Conservation (phyloP, 2,329 filamentous ascomycete species). For the Nannizzia gypsea region DNA sequence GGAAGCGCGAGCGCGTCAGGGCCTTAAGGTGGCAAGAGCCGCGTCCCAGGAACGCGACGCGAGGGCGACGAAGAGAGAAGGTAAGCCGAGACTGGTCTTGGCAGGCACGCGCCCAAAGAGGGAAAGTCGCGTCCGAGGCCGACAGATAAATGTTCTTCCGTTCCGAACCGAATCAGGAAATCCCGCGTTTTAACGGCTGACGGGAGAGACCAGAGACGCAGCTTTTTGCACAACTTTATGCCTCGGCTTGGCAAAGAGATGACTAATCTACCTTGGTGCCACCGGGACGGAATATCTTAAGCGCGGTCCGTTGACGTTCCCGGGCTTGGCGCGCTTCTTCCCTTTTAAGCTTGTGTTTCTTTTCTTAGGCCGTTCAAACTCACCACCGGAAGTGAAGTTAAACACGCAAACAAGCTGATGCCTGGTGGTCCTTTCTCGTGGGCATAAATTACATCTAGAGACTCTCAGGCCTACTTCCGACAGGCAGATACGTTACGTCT, state of each 20-base stretch:
- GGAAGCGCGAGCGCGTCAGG: not conserved
- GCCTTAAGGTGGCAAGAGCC: slow-evolving; percentile 13
- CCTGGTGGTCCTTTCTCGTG: not conserved
- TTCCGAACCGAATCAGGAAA: not conserved
- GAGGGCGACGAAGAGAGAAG: slow-evolving; percentile 8
- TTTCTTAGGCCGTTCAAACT: not conserved
- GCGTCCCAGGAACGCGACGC: slow-evolving; percentile 13
- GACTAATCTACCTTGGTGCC: not conserved
- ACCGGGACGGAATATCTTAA: not conserved
- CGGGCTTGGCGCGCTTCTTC: not conserved
- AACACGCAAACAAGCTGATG: not conserved
- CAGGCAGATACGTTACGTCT: not conserved
- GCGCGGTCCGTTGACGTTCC: not conserved
- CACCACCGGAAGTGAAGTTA: not conserved
- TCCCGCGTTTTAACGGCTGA: not conserved
- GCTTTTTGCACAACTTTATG: not conserved
- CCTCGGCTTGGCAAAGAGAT: not conserved
- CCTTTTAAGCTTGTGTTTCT: not conserved
- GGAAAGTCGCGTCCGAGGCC: not conserved
- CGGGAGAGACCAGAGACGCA: not conserved
- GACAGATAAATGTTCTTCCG: not conserved
- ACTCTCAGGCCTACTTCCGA: not conserved
- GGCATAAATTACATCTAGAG: not conserved
- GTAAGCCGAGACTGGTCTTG: slow-evolving; percentile 2
- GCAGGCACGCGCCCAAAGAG: slow-evolving; percentile 1